Evolutionary conservation across 257 asterid species (phyloP).

Genomic region (Plantago ovata): DNA sequence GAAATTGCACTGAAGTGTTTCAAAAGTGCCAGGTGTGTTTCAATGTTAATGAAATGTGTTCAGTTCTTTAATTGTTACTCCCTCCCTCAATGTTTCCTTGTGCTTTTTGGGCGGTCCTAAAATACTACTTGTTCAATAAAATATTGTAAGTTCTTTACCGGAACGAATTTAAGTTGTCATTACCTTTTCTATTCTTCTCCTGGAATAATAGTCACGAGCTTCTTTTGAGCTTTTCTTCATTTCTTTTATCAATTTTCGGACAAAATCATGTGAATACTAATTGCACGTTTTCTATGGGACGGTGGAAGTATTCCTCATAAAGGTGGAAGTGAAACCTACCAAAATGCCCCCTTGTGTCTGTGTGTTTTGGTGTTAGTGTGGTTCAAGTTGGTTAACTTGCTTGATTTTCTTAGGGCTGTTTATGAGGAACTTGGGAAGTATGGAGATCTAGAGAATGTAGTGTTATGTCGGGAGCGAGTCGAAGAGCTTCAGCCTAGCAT

Average conservation of each 20-base stretch:
- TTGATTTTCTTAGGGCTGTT: constrained; percentile 64
- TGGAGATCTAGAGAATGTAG: constrained; percentile 90
- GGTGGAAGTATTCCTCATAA: not conserved
- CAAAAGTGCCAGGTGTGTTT: constrained; percentile 79
- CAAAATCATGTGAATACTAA: too few species aligned
- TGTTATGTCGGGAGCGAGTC: constrained; percentile 89
- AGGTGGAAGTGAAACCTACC: constrained; percentile 15
- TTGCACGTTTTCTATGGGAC: too few species aligned
- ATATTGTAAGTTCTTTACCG: too few species aligned
- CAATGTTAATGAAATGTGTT: constrained; percentile 5
- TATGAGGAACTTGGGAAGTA: constrained; percentile 98
- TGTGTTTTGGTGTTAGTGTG: constrained; percentile 11
- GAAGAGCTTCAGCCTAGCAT: constrained; percentile 94
- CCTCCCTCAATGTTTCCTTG: too few species aligned
- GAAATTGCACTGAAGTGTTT: constrained; percentile 84
- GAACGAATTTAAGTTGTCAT: too few species aligned
- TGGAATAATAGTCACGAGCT: too few species aligned
- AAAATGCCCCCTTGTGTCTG: constrained; percentile 12
- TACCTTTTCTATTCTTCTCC: too few species aligned
- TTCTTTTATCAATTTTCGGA: too few species aligned
- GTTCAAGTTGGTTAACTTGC: constrained; percentile 21
- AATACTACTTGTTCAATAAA: too few species aligned
- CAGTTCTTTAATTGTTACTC: constrained; percentile 6
- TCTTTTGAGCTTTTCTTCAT: too few species aligned
- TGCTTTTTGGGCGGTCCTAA: too few species aligned